Evolutionary conservation across 1,284 basidiomycete genomes (phyloP).

Genomic region (Cryptococcus jaspeensis): DNA sequence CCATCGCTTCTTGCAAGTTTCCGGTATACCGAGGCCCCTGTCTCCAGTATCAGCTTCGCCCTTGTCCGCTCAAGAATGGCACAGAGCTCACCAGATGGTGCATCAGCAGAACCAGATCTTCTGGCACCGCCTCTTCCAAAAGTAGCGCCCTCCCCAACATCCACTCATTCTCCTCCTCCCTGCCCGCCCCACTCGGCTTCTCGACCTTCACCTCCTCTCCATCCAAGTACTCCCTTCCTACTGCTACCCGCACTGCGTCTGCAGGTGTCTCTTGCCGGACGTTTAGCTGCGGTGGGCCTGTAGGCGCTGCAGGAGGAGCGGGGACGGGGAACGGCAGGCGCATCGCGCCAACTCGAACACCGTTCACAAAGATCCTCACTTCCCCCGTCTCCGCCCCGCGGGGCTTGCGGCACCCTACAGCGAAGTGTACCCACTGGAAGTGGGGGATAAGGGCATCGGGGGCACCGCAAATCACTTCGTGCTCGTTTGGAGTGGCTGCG

Average conservation of each 20-base stretch:
- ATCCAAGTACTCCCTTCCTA: constrained; percentile 22
- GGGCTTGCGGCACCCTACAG: constrained; percentile 37
- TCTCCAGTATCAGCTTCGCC: constrained; percentile 16
- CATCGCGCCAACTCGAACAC: constrained; percentile 40
- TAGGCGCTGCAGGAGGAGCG: constrained; percentile 3
- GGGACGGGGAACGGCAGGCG: constrained; percentile 37
- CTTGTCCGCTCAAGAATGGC: not conserved
- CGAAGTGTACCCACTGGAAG: constrained; percentile 48
- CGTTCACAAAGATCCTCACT: constrained; percentile 43
- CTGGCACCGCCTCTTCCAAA: constrained; percentile 46
- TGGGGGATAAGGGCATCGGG: constrained; percentile 48
- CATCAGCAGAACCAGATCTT: constrained; percentile 48
- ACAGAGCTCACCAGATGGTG: constrained; percentile 42
- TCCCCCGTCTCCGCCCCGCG: constrained; percentile 32
- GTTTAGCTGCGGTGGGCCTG: constrained; percentile 16
- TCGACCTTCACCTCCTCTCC: constrained; percentile 2
- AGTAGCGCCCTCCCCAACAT: constrained; percentile 42
- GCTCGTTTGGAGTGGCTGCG: not conserved
- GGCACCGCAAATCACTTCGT: constrained; percentile 42
- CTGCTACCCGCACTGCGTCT: constrained; percentile 25
- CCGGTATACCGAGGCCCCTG: constrained; percentile 50
- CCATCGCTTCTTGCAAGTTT: constrained; percentile 48
- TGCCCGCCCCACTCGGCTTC: constrained; percentile 16
- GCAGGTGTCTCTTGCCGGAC: constrained; percentile 11
- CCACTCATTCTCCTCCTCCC: constrained; percentile 47